Evolutionary conservation across 768 basidiomycete genomes (phyloP).

Genomic region (Hemileccinum impolitum): DNA sequence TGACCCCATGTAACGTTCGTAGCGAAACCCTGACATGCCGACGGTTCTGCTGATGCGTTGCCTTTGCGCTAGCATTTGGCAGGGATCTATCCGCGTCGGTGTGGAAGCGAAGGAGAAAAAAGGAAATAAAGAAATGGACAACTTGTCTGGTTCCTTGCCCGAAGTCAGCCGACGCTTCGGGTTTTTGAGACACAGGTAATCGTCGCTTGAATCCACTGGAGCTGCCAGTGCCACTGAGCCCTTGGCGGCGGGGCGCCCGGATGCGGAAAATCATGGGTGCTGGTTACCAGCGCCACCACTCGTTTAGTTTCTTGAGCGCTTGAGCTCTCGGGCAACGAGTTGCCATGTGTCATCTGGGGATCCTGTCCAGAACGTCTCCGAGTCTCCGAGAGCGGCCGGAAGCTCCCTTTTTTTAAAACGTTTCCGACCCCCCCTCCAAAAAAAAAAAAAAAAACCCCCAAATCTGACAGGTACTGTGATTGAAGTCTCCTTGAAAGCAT

Average conservation of each 20-base stretch:
- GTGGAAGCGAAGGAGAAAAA: neutral
- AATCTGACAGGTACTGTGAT: neutral
- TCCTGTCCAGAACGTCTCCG: too few relatives aligned
- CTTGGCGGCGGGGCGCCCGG: too few relatives aligned
- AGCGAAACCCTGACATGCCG: neutral
- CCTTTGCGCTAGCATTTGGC: neutral
- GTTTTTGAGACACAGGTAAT: neutral
- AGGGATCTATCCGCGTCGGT: neutral
- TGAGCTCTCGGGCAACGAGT: too few relatives aligned
- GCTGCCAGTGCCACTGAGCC: neutral
- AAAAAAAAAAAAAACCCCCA: neutral
- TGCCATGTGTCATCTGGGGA: too few relatives aligned
- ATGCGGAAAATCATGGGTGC: too few relatives aligned
- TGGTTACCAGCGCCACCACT: too few relatives aligned
- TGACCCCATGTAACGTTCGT: neutral
- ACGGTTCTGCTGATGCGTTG: constrained; percentile 7
- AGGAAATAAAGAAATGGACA: constrained; percentile 1
- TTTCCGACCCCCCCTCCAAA: neutral
- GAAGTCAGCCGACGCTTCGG: too few relatives aligned
- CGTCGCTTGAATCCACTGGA: neutral
- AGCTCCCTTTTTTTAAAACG: neutral
- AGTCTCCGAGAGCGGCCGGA: too few relatives aligned
- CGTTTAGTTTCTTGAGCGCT: too few relatives aligned
- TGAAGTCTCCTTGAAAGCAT: neutral
- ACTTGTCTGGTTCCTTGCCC: neutral